These are phyloP conservation scores for Ascochyta lentis DNA, from an alignment of 2,329 filamentous ascomycete genomes.

Conservation along the genomic window DNA sequence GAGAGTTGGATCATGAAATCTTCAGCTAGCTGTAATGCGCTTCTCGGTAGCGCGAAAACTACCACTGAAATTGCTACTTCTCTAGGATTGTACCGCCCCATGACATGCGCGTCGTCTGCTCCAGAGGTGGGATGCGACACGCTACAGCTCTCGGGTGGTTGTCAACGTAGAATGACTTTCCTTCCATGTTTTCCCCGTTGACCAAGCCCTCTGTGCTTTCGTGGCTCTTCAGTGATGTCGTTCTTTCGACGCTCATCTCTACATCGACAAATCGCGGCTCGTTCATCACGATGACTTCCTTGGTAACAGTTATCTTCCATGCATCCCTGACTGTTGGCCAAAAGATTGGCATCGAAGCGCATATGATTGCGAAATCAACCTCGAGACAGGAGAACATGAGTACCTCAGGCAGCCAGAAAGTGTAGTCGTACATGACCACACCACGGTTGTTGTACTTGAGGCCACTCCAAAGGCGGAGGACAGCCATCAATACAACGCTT, in stretches of 20 bases:
- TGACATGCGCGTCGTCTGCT: not conserved
- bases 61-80: not conserved
- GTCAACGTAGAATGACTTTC: not conserved
- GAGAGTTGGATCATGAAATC: too few relatives aligned
- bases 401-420: constrained; percentile 37
- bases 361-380: constrained; percentile 45
- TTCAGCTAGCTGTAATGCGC: too few relatives aligned
- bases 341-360: constrained; percentile 47
- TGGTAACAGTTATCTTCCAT: constrained; percentile 43
- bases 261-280: constrained; percentile 25
- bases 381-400: constrained; percentile 42
- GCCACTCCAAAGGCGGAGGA: constrained; percentile 39
- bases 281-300: constrained; percentile 40
- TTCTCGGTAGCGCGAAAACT: too few relatives aligned
- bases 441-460: constrained; percentile 22
- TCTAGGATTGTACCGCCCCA: not conserved
- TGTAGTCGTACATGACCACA: constrained; percentile 34
- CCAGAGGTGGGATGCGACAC: not conserved
- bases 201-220: constrained; percentile 28
- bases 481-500: constrained; percentile 39
- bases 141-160: not conserved
- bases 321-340: constrained; percentile 40
- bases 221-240: constrained; percentile 23
- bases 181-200: constrained; percentile 1
- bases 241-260: constrained; percentile 20